Evolutionary conservation across 1,139 yeast species (phyloP), one percentile per base, ranked within the genome.

Genomic region (Suhomyces kunorum): DNA sequence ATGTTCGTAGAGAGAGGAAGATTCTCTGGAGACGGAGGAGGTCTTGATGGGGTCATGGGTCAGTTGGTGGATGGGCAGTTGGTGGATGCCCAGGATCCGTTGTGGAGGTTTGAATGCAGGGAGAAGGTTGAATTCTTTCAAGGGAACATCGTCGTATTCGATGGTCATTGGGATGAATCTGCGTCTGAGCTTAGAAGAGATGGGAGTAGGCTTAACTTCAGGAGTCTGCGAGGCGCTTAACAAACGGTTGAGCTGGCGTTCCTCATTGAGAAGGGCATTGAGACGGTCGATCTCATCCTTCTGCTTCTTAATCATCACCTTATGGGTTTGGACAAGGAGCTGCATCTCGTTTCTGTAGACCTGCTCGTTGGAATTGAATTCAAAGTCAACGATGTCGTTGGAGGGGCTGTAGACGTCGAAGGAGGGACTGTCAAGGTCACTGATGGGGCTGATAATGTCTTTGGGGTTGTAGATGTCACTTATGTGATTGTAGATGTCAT

Each of bases 271-370:
- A 26, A 65, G 53, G 6, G 49, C 38, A 34, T 55, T 61, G 30
- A 66, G 51, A 33, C 58, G 56, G 7, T 49, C 39, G 16, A 65
- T 65, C 40, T 65, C 68, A 8, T 54, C 52, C 45, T 61, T 59
- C 42, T 66, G 68, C 40, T 55, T 59, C 24, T 46, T 48, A 12
- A 62, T 50, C 46, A 60, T 53, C 6, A 49, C 44, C 13, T 55
- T 50, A 40, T 63, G 68, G 8, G 56, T 55, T 31, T 61, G 55
- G 17, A 62, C 53, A 24, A 64, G 47, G 16, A 55, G 39, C 38
- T 56, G 42, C 58, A 64, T 55, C 45, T 65, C 71, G 11, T 53
- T 48, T 29, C 64, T 48, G 36, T 52, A 47, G 6, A 44, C 37
- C 8, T 46, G 34, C 20, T 43, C 44, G 15, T 37, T 40, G 2